Evolutionary conservation across 768 basidiomycete genomes (phyloP), one percentile per base, ranked within the genome.

Genomic region (Pleurotus tuber-regium): DNA sequence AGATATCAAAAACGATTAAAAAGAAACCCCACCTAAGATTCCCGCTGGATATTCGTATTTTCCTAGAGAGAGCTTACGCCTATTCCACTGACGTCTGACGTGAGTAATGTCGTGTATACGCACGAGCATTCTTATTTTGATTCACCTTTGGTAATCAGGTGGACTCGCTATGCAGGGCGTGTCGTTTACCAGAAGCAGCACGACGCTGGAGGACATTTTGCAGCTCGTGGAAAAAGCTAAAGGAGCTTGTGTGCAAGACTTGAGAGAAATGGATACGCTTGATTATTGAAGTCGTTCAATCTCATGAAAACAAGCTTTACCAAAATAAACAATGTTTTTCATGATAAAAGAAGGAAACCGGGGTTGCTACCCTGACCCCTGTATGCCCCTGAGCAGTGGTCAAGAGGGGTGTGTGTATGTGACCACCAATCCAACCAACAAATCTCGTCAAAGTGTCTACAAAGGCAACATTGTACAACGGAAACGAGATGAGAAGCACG

Each of bases 11-110:
- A 14, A 57, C 59, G 19, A 44, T 48, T 10, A 54, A 51, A 12
- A 30, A 52, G n/a, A 16, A 57, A 10, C 21, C 50, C 18, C 8
- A 2, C 52, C 19, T 52, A 43, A 16, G 40, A 33, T 21, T 51
- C 63, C 79, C 1, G 60, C 72, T 49, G 80, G 82, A 0, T 52
- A 70, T 16, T 79, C 74, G 0, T 66, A 65, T 43, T 82, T 82
- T 56, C 79, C 79, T 11, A 67, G 70, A 29, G 79, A 82, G 24
- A 1, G n/a, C n/a, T 75, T 24, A 11, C 23, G 12, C 33, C 56
- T 12, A 70, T 80, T 36, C 82, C 81, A 2, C 57, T 74, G 44
- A 81, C 83, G 0, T 53, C n/a, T n/a, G n/a, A 71, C n/a, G 40
- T 41, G 23, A 36, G 18, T 36, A 14, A 36, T 36, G 21, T 41